A percentile compares a stretch with the other conserved stretches of the same genome.
phyloP scores from a whole-genome alignment of 208 protist genomes.

The Tetramitus jugosus region DNA sequence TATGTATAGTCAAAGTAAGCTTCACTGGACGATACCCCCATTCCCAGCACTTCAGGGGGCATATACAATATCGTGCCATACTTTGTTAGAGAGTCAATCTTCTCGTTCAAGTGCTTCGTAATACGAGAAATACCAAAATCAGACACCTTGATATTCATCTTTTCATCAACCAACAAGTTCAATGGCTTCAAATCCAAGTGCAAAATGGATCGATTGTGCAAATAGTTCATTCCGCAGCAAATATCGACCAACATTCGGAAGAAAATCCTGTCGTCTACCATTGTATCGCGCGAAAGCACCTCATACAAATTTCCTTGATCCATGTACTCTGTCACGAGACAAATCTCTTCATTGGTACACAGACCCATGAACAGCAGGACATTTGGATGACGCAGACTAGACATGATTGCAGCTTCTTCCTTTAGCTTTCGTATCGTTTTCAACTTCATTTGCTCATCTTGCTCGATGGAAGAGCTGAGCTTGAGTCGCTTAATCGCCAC shows the following conservation, averaged over 20 bases:
- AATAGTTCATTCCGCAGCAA: slow-evolving; percentile 10
- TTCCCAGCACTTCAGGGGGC: not conserved
- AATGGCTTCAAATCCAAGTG: slow-evolving; percentile 20
- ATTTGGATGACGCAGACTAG: not conserved
- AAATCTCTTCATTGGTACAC: not conserved
- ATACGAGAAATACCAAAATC: not conserved
- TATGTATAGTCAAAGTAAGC: not conserved
- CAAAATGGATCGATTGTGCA: not conserved
- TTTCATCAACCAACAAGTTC: not conserved
- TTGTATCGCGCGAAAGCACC: not conserved
- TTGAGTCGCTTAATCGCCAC: not conserved
- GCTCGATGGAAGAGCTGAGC: too few species aligned
- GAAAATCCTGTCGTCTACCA: not conserved
- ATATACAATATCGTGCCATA: not conserved
- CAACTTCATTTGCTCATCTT: too few species aligned
- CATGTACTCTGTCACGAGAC: not conserved
- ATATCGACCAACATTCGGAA: not conserved
- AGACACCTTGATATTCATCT: not conserved
- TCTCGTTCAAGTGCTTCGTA: not conserved
- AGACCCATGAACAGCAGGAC: not conserved
- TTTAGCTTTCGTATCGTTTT: not conserved
- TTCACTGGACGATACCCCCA: too few species aligned
- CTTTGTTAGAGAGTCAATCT: not conserved
- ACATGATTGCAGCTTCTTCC: not conserved
- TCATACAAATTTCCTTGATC: not conserved